Evolutionary conservation across 2,329 filamentous ascomycete species (phyloP), one percentile per base, ranked within the genome.

Genomic region (Raffaelea arxii): DNA sequence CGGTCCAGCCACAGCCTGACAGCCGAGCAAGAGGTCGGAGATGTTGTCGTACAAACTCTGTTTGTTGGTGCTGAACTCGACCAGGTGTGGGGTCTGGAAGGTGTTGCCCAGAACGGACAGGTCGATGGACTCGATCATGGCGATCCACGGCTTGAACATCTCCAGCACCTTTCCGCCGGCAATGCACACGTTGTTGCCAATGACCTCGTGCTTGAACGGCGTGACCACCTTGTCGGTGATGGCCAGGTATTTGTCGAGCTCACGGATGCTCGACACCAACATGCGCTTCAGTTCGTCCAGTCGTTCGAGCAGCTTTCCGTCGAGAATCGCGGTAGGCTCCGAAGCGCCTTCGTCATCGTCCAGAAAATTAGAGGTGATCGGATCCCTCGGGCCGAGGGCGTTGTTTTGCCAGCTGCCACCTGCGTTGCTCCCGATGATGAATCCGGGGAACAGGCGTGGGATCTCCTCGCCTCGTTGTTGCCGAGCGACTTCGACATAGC

Each of bases 381-480:
- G 78, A 54, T 91, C 82, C 52, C 78, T 79, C 24, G 78, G 71
- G 4, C 77, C 75, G 2, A 80, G 63, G 48, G 77, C 69, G 68
- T 84, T 84, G 55, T 82, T 83, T 57, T 83, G 86, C 92, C 92
- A 98, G 62, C 82, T 91, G 32, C 90, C 92, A 41, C 90, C 91
- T 4, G 79, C 77, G 38, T 74, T 80, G 62, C 86, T 94, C 25
- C 90, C 88, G 50, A 90, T 80, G 25, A 97, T 83, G 61, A 98
- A 98, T 1, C 92, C 92, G 18, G 92, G 92, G 46, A 94, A 84
- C 3, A 97, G 73, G n/a, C 92, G 82, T 16, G 87, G 88, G 46
- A 97, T 94, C 36, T 92, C 86, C 60, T 96, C 91, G 47, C 91
- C 91, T 48, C 90, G 78, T 63, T 97, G 92, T 62, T 94, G 87